Evolutionary conservation across 441 rosid genomes (phyloP).

Genomic region (Populus tomentosa): DNA sequence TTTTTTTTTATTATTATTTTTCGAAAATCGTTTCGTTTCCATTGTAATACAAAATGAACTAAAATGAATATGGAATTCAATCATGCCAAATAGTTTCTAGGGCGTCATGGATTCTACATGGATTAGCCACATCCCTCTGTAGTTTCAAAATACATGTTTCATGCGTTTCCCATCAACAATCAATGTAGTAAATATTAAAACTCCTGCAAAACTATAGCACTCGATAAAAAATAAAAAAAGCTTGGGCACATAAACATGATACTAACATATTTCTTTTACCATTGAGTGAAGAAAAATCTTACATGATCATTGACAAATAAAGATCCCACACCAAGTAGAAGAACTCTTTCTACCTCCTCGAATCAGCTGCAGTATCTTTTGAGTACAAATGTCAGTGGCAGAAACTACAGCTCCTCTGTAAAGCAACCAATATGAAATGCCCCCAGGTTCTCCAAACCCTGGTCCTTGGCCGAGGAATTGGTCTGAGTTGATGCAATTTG

Average conservation of each 20-base stretch:
- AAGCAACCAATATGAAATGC: conserved; percentile 74
- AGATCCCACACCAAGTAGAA: background rate
- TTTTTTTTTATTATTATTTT: background rate
- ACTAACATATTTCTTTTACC: background rate
- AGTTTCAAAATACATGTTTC: too few species aligned
- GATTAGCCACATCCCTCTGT: background rate
- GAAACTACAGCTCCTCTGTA: conserved; percentile 36
- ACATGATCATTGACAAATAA: background rate
- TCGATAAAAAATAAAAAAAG: too few species aligned
- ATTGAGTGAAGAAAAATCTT: background rate
- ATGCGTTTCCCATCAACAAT: too few species aligned
- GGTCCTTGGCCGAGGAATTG: conserved; percentile 36
- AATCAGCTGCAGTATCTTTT: background rate
- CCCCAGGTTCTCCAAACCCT: conserved; percentile 24
- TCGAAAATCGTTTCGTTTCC: background rate
- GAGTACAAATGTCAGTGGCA: background rate
- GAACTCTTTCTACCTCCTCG: background rate
- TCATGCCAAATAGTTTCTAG: background rate
- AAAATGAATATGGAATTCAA: background rate
- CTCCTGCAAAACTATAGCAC: too few species aligned
- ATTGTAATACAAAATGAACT: background rate
- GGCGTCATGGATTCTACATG: background rate
- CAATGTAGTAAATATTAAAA: too few species aligned
- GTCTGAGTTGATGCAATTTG: conserved; percentile 24
- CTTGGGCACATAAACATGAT: background rate